Evolutionary conservation across 108 stramenopile species (phyloP).

Genomic region (Phaeodactylum tricornutum): DNA sequence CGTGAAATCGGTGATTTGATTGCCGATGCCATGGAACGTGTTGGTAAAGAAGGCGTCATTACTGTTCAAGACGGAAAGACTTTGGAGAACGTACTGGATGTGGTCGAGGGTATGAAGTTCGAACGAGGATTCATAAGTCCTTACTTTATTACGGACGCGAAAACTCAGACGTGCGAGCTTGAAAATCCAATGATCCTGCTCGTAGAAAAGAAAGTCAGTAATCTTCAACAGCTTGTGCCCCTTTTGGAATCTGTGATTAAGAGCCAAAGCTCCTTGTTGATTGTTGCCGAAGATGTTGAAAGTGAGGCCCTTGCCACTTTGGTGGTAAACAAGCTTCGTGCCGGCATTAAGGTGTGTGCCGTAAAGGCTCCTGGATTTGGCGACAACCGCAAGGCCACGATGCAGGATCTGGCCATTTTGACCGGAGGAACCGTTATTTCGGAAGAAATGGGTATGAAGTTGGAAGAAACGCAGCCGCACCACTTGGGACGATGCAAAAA

Average conservation of each 20-base stretch:
- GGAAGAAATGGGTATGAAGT: conserved; percentile 96
- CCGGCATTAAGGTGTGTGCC: conserved; percentile 98
- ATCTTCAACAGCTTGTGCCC: conserved; percentile 92
- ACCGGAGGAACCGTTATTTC: conserved; percentile 98
- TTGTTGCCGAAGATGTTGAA: conserved; percentile 99
- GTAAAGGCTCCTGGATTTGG: conserved; percentile 99
- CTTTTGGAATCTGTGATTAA: conserved; percentile 92
- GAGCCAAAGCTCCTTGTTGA: conserved; percentile 86
- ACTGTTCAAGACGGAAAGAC: conserved; percentile 99
- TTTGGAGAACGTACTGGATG: conserved; percentile 97
- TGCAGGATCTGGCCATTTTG: conserved; percentile 98
- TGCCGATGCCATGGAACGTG: conserved; percentile 97
- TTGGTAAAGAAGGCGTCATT: conserved; percentile 99
- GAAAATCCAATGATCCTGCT: conserved; percentile 96
- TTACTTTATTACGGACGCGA: conserved; percentile 98
- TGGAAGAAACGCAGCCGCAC: conserved; percentile 87
- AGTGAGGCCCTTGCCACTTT: conserved; percentile 97
- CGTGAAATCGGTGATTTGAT: conserved; percentile 90
- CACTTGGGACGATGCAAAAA: conserved; percentile 92
- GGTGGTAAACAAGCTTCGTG: conserved; percentile 99
- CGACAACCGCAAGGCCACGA: conserved; percentile 99
- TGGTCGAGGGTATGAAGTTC: conserved; percentile 99
- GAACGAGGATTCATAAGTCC: conserved; percentile 99
- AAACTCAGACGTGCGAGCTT: conserved; percentile 93
- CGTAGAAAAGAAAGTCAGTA: conserved; percentile 98